A percentile compares a stretch with the other conserved stretches of the same genome.
Evolutionary conservation across 768 basidiomycete species (phyloP).

Genomic region (Crassisporium funariophilum): DNA sequence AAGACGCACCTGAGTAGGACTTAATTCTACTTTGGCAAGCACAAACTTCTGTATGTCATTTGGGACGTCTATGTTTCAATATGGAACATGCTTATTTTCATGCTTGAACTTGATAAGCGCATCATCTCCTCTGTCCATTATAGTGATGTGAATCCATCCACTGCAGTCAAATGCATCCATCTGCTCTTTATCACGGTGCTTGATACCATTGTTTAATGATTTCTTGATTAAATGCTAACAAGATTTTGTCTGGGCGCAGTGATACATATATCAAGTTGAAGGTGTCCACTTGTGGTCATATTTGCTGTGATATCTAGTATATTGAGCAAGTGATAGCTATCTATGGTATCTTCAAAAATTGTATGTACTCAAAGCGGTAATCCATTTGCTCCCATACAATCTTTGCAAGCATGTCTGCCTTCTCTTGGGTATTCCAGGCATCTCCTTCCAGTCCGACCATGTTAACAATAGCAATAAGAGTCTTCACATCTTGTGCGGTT

Average conservation of each 20-base stretch:
- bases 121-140: slow-evolving; percentile 4
- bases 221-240: slow-evolving; percentile 21
- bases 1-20: too few relatives aligned
- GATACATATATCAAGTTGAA: slow-evolving; percentile 11
- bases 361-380: too few relatives aligned
- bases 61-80: slow-evolving; percentile 24
- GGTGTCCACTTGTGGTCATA: slow-evolving; percentile 3
- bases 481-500: too few relatives aligned
- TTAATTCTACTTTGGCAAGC: too few relatives aligned
- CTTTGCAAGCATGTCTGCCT: too few relatives aligned
- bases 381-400: too few relatives aligned
- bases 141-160: slow-evolving; percentile 27
- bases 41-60: slow-evolving; percentile 1
- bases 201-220: slow-evolving; percentile 13
- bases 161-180: slow-evolving; percentile 27
- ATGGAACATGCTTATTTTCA: slow-evolving; percentile 22
- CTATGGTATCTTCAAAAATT: too few relatives aligned
- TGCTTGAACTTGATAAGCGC: slow-evolving; percentile 19
- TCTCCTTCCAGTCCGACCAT: too few relatives aligned
- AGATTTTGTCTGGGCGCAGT: slow-evolving; percentile 14
- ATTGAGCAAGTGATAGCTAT: too few relatives aligned
- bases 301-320: slow-evolving; percentile 15
- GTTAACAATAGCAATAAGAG: too few relatives aligned
- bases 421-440: too few relatives aligned
- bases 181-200: slow-evolving; percentile 24